phyloP scores from a whole-genome alignment of 371 early-diverging fungal genomes.

The Mucor ambiguus region DNA sequence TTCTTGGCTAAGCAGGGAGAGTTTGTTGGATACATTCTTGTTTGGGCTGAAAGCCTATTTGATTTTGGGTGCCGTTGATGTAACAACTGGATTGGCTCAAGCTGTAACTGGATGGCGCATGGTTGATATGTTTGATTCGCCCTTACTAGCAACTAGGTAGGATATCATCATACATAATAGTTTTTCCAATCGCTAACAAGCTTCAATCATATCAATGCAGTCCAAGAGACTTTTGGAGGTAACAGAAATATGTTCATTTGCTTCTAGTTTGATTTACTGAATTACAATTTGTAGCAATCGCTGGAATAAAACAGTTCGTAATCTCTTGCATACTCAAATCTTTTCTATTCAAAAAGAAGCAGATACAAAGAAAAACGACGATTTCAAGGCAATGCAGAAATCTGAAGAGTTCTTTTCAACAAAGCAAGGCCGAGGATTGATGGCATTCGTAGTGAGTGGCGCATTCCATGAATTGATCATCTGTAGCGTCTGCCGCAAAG shows the following conservation, averaged over 20 bases:
- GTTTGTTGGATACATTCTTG: slow-evolving; percentile 19
- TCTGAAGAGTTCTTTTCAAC: slow-evolving; percentile 2
- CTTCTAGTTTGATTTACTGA: background rate
- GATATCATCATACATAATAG: background rate
- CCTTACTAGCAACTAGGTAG: slow-evolving; percentile 26
- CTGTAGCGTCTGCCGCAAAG: slow-evolving; percentile 28
- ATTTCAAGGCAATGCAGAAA: background rate
- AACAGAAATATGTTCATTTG: background rate
- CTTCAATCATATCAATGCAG: slow-evolving; percentile 9
- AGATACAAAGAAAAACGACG: background rate
- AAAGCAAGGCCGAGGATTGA: slow-evolving; percentile 24
- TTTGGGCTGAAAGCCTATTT: slow-evolving; percentile 24
- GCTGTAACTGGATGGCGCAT: slow-evolving; percentile 19
- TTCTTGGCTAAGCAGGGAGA: slow-evolving; percentile 19
- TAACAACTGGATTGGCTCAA: slow-evolving; percentile 18
- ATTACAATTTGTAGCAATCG: slow-evolving; percentile 26
- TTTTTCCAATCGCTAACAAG: background rate
- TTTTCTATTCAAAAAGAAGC: slow-evolving; percentile 6
- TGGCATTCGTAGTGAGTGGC: slow-evolving; percentile 36
- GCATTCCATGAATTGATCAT: slow-evolving; percentile 38
- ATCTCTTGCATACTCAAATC: slow-evolving; percentile 31
- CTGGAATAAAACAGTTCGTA: slow-evolving; percentile 40
- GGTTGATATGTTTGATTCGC: slow-evolving; percentile 30
- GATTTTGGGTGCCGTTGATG: slow-evolving; percentile 19
- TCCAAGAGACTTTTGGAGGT: slow-evolving; percentile 51